Percentiles rank a stretch among this genome's conserved stretches.
Evolutionary conservation across 2,329 filamentous ascomycete species (phyloP).

Genomic region (Penicillium capsulatum): DNA sequence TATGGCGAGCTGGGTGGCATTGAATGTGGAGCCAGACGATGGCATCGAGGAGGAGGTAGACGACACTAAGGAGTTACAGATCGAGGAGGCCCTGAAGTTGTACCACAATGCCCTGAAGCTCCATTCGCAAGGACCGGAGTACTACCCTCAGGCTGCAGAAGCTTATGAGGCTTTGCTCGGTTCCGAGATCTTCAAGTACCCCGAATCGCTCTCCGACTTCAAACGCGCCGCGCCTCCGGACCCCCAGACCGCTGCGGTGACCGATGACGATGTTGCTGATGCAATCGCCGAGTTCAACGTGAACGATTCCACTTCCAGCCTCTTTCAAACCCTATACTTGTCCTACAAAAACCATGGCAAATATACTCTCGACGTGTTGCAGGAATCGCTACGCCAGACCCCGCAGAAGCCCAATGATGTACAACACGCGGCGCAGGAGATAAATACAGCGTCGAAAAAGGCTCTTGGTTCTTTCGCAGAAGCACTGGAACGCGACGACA

Average conservation of each 20-base stretch:
- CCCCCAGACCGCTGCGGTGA: constrained; percentile 18
- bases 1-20: constrained; percentile 68
- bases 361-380: constrained; percentile 74
- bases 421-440: constrained; percentile 15
- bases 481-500: constrained; percentile 61
- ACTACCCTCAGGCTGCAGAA: constrained; percentile 68
- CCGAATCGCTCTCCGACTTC: constrained; percentile 81
- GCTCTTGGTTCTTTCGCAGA: constrained; percentile 56
- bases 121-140: constrained; percentile 77
- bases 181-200: constrained; percentile 91
- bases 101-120: constrained; percentile 89
- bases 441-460: constrained; percentile 37
- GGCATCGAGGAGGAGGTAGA: constrained; percentile 87
- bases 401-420: constrained; percentile 15
- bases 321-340: constrained; percentile 86
- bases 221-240: constrained; percentile 60
- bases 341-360: constrained; percentile 95
- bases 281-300: constrained; percentile 53
- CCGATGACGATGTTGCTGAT: constrained; percentile 22
- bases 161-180: constrained; percentile 83
- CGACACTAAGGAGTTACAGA: constrained; percentile 92
- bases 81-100: constrained; percentile 92
- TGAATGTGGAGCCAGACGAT: constrained; percentile 93
- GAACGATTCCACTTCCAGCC: constrained; percentile 69
- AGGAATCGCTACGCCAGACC: constrained; percentile 43